A percentile compares a stretch with the other conserved stretches of the same genome.
These are phyloP conservation scores for Begonia masoniana DNA, from an alignment of 306 rosid species.

Conservation along the genomic window DNA sequence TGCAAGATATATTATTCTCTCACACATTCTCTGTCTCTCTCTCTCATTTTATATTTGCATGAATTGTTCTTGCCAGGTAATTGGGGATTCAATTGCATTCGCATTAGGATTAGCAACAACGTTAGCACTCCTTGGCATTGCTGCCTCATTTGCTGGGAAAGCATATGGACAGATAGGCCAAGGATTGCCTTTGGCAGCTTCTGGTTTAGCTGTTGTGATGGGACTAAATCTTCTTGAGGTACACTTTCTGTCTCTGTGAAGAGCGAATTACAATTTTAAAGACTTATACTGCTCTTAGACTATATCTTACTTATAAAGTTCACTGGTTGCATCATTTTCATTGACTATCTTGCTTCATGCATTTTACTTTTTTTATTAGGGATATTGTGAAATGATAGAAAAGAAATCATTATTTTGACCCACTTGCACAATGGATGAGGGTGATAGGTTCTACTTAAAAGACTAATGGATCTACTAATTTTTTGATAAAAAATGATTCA, in stretches of 20 bases:
- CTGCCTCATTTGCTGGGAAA: constrained; percentile 92
- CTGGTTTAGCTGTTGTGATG: constrained; percentile 86
- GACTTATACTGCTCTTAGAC: too few relatives aligned
- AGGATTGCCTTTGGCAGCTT: constrained; percentile 87
- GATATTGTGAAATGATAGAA: too few relatives aligned
- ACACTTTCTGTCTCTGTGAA: background rate
- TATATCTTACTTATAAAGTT: too few relatives aligned
- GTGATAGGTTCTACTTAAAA: background rate
- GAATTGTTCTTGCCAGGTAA: constrained; percentile 31
- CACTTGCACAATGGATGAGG: background rate
- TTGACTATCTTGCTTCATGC: too few relatives aligned
- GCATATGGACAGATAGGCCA: constrained; percentile 98
- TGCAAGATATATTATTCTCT: too few relatives aligned
- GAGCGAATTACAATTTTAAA: too few relatives aligned
- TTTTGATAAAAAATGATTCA: background rate
- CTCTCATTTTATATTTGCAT: background rate
- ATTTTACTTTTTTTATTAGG: too few relatives aligned
- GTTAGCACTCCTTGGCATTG: constrained; percentile 70
- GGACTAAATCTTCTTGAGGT: constrained; percentile 94
- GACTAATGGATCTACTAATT: background rate
- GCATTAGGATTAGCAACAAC: constrained; percentile 97
- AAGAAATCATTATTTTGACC: too few relatives aligned
- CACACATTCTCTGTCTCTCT: too few relatives aligned
- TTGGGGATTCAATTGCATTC: constrained; percentile 85
- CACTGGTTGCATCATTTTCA: too few relatives aligned